Base-by-base conservation (phyloP, 2,329 filamentous ascomycete species). In the Claviceps pusilla region DNA sequence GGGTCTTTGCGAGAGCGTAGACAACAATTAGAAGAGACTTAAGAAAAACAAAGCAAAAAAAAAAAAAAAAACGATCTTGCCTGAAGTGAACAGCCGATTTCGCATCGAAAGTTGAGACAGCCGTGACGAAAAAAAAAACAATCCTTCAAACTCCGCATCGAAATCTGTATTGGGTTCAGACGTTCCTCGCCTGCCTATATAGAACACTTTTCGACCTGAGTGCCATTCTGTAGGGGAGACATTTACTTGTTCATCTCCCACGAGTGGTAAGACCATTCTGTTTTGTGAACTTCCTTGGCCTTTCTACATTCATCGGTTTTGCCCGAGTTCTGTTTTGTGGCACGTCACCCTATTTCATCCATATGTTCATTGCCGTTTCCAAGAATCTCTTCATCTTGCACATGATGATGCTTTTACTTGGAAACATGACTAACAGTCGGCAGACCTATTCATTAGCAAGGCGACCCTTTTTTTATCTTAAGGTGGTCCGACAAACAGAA, bases 211-310 rank as follows among this genome's bases (percentile, higher is more conserved):
- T 56, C 48, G 24, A 54, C 49, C 54, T 64, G 66, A 67, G 66
- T 71, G 70, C 65, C 64, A 65, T 64, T 62, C 60, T 72, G 71
- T 74, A 75, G 88, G 89, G 87, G 89, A 95, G 86, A 89, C 89
- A 95, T 95, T 95, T 72, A 84, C 70, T 95, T 95, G 89, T 95
- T 89, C 76, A 87, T 95, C 89, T 95, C 89, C 86, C 80, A 73
- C 79, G 78, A 70, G 79, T 75, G 78, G 80, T 84, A 82, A 71
- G 76, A 67, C 43, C 16, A 55, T 59, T 48, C 28, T 55, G 24
- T 59, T 48, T n/a, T 48, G 29, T 35, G 46, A 33, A 28, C 11
- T n/a, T 48, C 7, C 9, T 9, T 24, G 24, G 4, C 3, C 7
- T 28, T 19, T 48, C 5, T 50, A 24, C n/a, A 48, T 48, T 6